phyloP scores from a whole-genome alignment of 192 early-diverging fungal genomes.

The Rhizoclosmatium globosum region DNA sequence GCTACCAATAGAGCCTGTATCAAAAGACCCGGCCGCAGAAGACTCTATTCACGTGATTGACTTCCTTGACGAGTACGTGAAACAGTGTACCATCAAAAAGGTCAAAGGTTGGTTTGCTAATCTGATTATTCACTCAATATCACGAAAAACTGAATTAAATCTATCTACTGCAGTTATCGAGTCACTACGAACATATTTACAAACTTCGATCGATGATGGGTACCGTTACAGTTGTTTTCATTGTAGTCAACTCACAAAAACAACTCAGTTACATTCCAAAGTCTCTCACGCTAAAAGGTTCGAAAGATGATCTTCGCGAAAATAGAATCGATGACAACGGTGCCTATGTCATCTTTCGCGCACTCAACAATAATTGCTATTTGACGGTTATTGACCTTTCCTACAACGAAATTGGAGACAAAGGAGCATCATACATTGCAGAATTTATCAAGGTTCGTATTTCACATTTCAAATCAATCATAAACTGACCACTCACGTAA shows the following conservation, averaged over 20 bases:
- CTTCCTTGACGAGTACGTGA: slow-evolving; percentile 32
- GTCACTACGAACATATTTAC: slow-evolving; percentile 1
- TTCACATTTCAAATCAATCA: neutral
- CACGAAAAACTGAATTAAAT: neutral
- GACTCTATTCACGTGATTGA: slow-evolving; percentile 37
- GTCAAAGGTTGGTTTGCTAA: slow-evolving; percentile 4
- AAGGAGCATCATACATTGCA: slow-evolving; percentile 49
- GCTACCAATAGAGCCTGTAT: no score
- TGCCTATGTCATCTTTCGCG: slow-evolving; percentile 43
- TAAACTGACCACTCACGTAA: neutral
- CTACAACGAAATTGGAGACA: slow-evolving; percentile 59
- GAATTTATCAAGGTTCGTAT: slow-evolving; percentile 51
- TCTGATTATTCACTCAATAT: neutral
- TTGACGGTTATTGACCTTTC: slow-evolving; percentile 50
- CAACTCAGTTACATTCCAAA: slow-evolving; percentile 34
- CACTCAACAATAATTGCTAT: slow-evolving; percentile 43
- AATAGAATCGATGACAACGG: slow-evolving; percentile 45
- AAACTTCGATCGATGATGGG: slow-evolving; percentile 20
- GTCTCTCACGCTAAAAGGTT: slow-evolving; percentile 44
- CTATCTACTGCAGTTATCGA: neutral
- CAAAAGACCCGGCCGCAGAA: no score
- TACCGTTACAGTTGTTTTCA: no score
- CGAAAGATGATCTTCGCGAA: slow-evolving; percentile 33
- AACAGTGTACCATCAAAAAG: neutral
- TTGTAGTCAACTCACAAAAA: neutral